phyloP scores from a whole-genome alignment of 805 yeast species.

The Metschnikowia peoriensis region DNA sequence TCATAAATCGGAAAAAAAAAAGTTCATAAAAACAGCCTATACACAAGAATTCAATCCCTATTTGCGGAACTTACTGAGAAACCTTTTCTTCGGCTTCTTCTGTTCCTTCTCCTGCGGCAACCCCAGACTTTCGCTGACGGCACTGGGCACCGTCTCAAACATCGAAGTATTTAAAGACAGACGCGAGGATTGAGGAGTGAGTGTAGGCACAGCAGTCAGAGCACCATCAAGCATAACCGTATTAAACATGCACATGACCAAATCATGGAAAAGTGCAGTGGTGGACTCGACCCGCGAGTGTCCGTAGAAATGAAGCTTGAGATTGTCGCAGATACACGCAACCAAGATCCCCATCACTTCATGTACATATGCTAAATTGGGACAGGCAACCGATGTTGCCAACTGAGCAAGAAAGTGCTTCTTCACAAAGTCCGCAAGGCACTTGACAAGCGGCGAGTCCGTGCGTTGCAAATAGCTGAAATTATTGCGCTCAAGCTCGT shows the following conservation, averaged over 20 bases:
- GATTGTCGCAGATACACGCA: slow-evolving; percentile 11
- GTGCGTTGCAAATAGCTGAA: slow-evolving; percentile 7
- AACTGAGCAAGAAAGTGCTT: slow-evolving; percentile 3
- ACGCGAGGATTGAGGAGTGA: background rate
- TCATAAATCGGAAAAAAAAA: no score
- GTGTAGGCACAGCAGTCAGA: background rate
- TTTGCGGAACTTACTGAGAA: slow-evolving; percentile 1
- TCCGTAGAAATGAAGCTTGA: slow-evolving; percentile 14
- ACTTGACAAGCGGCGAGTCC: slow-evolving; percentile 8
- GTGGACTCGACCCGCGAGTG: slow-evolving; percentile 4
- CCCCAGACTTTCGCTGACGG: background rate
- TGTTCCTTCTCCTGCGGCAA: background rate
- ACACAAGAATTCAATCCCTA: background rate
- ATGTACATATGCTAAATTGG: slow-evolving; percentile 5
- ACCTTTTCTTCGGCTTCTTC: background rate
- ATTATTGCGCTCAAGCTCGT: slow-evolving; percentile 9
- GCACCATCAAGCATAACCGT: slow-evolving; percentile 1
- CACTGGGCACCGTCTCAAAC: background rate
- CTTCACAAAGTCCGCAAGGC: slow-evolving; percentile 4
- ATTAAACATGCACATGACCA: slow-evolving; percentile 1
- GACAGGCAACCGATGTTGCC: background rate
- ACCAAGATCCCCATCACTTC: slow-evolving; percentile 8
- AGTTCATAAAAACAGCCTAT: no score
- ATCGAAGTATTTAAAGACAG: background rate
- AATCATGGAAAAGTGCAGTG: slow-evolving; percentile 5